Percentiles rank a stretch among this genome's conserved stretches.
Evolutionary conservation across 2,329 filamentous ascomycete genomes (phyloP).

Genomic region (Dothiorella sarmentorum): DNA sequence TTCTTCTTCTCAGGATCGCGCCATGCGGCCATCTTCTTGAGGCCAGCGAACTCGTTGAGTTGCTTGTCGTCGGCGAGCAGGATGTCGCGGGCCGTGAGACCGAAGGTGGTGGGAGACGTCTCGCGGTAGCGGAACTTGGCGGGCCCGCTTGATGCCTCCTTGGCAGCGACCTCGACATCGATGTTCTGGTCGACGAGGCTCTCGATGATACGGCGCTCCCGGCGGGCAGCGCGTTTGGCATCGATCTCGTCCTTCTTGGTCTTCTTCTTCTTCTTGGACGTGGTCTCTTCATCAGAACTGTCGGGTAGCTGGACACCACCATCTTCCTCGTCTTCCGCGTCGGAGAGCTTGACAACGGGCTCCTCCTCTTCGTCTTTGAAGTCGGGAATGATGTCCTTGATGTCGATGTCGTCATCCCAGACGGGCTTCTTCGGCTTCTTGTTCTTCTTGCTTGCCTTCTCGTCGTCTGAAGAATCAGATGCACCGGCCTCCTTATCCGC

Average conservation of each 20-base stretch:
- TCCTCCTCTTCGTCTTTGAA: constrained; percentile 59
- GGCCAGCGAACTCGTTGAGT: constrained; percentile 84
- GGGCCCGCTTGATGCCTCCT: constrained; percentile 43
- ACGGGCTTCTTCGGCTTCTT: constrained; percentile 75
- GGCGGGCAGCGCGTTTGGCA: constrained; percentile 69
- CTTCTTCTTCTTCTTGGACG: constrained; percentile 41
- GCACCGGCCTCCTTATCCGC: constrained; percentile 56
- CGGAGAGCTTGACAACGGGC: constrained; percentile 56
- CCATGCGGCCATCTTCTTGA: constrained; percentile 93
- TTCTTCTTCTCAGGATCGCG: constrained; percentile 85
- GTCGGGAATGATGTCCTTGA: constrained; percentile 84
- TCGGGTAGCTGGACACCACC: constrained; percentile 28
- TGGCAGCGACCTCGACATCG: constrained; percentile 64
- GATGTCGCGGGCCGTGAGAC: constrained; percentile 85
- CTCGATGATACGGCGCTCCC: constrained; percentile 80
- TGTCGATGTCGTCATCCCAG: constrained; percentile 98
- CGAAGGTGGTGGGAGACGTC: constrained; percentile 85
- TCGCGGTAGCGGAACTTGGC: constrained; percentile 85
- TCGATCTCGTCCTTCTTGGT: constrained; percentile 46
- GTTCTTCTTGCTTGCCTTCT: constrained; percentile 40
- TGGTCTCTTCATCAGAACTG: constrained; percentile 33
- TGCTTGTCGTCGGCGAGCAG: constrained; percentile 81
- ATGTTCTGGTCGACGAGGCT: constrained; percentile 79
- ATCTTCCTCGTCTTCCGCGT: constrained; percentile 45
- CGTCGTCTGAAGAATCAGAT: constrained; percentile 21